Base-by-base conservation (phyloP, 2,329 filamentous ascomycete species). In the Dryadomyces quercus-mongolicae region DNA sequence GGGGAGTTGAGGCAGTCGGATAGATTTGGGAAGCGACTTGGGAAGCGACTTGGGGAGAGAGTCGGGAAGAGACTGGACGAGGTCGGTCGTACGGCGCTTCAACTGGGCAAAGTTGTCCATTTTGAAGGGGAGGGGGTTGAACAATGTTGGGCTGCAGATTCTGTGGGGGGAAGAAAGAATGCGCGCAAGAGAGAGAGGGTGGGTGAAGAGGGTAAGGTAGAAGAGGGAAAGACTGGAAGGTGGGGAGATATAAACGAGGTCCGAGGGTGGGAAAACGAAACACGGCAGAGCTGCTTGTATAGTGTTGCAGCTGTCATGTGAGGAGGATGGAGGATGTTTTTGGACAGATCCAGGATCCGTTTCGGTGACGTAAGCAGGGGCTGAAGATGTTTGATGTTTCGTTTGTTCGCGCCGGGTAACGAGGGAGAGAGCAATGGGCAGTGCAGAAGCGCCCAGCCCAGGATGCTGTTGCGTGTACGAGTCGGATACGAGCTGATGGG, bases 91-190 rank as follows among this genome's bases (percentile, higher is more conserved):
- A 58, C 77, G 77, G 63, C 77, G 77, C 66, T 74, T 76, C 56
- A 81, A 70, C 59, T 72, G 65, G 46, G 68, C 67, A 62, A 81
- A 76, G 50, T 74, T 73, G 58, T 80, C 76, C 77, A 78, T 78
- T 3, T 21, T 36, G 38, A 36, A n/a, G n/a, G n/a, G n/a, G n/a
- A n/a, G n/a, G n/a, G n/a, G n/a, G n/a, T n/a, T n/a, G 45, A 10
- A 15, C 10, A 18, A 49, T n/a, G 25, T 22, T 12, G 25, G 25
- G 22, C 16, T 12, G 25, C 15, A 18, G 49, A 7, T 3, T 20
- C 7, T 42, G 36, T 38, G n/a, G 8, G 20, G 21, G 38, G 36
- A 40, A 21, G 15, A 40, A 22, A 43, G 38, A 18, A 20, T 13
- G 12, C 2, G 21, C 40, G 34, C 21, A 10, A 40, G 13, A 25